Evolutionary conservation across 2,329 filamentous ascomycete species (phyloP).

Genomic region (Coleophoma cylindrospora): DNA sequence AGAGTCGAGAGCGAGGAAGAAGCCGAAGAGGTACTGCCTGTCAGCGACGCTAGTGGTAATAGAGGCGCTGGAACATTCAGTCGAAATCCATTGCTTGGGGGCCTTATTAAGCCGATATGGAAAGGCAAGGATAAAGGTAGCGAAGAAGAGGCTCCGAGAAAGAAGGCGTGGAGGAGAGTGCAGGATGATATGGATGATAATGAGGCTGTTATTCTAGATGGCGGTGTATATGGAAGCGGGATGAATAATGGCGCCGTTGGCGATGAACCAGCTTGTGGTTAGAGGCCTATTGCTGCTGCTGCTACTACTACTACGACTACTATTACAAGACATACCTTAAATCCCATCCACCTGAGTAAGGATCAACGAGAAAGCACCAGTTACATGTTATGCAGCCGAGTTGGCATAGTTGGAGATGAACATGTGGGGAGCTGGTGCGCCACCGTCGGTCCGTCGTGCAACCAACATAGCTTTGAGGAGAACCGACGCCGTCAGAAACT

Average conservation of each 20-base stretch:
- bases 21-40: constrained; percentile 11
- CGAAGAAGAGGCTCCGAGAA: constrained; percentile 23
- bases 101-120: constrained; percentile 28
- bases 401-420: too few relatives aligned
- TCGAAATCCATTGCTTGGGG: constrained; percentile 27
- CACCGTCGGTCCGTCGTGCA: too few relatives aligned
- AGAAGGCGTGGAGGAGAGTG: constrained; percentile 32
- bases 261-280: constrained; percentile 21
- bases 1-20: constrained; percentile 16
- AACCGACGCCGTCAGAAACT: too few relatives aligned
- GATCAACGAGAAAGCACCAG: too few relatives aligned
- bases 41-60: constrained; percentile 12
- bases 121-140: constrained; percentile 22
- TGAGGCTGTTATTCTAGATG: constrained; percentile 33
- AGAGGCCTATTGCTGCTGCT: neutral
- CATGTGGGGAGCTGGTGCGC: too few relatives aligned
- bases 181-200: constrained; percentile 36
- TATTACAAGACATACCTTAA: too few relatives aligned
- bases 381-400: too few relatives aligned
- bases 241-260: constrained; percentile 10
- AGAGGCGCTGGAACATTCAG: constrained; percentile 25
- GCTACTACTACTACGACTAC: too few relatives aligned
- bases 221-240: constrained; percentile 25
- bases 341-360: too few relatives aligned
- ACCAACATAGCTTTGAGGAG: too few relatives aligned